A percentile compares a stretch with the other conserved stretches of the same genome.
These are phyloP conservation scores for Annulohypoxylon stygium DNA, from an alignment of 495 filamentous ascomycete genomes.

Conservation along the genomic window DNA sequence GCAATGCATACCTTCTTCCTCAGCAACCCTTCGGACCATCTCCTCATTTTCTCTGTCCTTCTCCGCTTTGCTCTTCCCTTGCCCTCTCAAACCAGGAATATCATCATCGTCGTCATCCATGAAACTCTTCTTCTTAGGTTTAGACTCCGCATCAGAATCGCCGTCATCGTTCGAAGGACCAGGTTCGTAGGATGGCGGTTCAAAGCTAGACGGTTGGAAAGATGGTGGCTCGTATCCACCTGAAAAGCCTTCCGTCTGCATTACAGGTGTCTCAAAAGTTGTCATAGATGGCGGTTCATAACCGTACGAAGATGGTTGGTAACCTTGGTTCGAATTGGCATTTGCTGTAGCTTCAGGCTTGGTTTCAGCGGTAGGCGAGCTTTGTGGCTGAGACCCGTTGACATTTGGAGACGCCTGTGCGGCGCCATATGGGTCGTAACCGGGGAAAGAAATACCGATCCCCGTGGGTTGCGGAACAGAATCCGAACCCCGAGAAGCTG, in stretches of 20 bases:
- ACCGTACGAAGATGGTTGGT: constrained; percentile 59
- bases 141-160: constrained; percentile 56
- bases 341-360: constrained; percentile 29
- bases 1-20: constrained; percentile 78
- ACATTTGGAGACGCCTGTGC: constrained; percentile 34
- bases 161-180: constrained; percentile 60
- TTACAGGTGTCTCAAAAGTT: constrained; percentile 49
- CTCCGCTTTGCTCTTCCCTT: constrained; percentile 66
- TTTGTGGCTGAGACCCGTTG: constrained; percentile 22
- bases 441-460: constrained; percentile 47
- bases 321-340: constrained; percentile 39
- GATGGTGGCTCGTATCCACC: constrained; percentile 65
- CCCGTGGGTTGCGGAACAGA: constrained; percentile 31
- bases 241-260: constrained; percentile 50
- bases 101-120: constrained; percentile 82
- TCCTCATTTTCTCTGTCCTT: constrained; percentile 77
- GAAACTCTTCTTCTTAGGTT: constrained; percentile 80
- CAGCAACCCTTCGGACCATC: constrained; percentile 83
- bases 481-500: constrained; percentile 43
- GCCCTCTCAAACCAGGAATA: constrained; percentile 53
- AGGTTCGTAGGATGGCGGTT: constrained; percentile 69
- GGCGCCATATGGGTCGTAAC: constrained; percentile 46
- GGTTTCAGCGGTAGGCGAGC: constrained; percentile 13
- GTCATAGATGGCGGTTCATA: constrained; percentile 57
- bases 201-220: constrained; percentile 64